Percentiles rank a stretch among this genome's conserved stretches.
Conservation (phyloP, 139 green algal genomes). For the Micractinium conductrix region DNA sequence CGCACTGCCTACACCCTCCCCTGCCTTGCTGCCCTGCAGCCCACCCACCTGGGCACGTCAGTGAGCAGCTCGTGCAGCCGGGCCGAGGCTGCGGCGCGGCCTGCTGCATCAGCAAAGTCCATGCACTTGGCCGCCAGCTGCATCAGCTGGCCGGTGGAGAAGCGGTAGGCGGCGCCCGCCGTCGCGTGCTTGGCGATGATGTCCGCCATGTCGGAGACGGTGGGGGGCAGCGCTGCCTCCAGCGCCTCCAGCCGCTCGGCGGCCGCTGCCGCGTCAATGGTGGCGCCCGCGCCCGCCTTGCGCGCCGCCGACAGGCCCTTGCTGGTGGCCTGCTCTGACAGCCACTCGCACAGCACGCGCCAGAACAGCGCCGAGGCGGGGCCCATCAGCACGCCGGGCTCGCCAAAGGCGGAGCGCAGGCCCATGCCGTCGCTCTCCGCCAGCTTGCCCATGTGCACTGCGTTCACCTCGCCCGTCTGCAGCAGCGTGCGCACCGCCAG, state of each 20-base stretch:
- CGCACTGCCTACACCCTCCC: background rate
- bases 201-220: slow-evolving; percentile 43
- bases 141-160: slow-evolving; percentile 62
- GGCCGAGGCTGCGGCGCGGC: slow-evolving; percentile 28
- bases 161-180: slow-evolving; percentile 36
- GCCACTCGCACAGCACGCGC: slow-evolving; percentile 55
- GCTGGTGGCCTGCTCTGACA: slow-evolving; percentile 35
- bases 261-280: slow-evolving; percentile 49
- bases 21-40: background rate
- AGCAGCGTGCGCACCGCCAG: slow-evolving; percentile 55
- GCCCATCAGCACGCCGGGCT: background rate
- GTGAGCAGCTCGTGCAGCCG: slow-evolving; percentile 48
- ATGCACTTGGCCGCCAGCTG: slow-evolving; percentile 45
- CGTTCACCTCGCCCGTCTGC: slow-evolving; percentile 25
- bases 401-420: slow-evolving; percentile 40
- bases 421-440: slow-evolving; percentile 34
- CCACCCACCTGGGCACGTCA: background rate
- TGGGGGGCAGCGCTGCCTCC: slow-evolving; percentile 57
- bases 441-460: slow-evolving; percentile 36
- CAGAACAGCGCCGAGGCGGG: slow-evolving; percentile 12
- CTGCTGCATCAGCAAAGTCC: slow-evolving; percentile 58
- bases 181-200: slow-evolving; percentile 44
- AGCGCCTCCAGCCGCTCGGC: slow-evolving; percentile 60
- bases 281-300: slow-evolving; percentile 38
- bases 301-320: slow-evolving; percentile 54